phyloP scores from a whole-genome alignment of 73 alveolate genomes.

The Stentor roeselii region DNA sequence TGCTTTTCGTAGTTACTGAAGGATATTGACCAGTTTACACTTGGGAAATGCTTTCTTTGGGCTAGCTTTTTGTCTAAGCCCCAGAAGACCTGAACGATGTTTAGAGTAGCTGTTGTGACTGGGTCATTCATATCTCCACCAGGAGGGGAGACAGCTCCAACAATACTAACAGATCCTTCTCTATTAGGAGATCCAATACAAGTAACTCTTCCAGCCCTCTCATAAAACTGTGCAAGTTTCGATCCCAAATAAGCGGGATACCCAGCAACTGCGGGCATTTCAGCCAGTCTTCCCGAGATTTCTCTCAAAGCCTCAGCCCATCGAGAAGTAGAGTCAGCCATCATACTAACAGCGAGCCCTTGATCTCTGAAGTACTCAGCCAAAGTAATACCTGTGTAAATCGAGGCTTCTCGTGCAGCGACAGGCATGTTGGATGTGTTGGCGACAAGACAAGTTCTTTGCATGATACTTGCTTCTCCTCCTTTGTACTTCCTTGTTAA shows the following conservation, averaged over 20 bases:
- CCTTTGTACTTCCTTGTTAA: slow-evolving; percentile 46
- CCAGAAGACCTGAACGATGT: slow-evolving; percentile 98
- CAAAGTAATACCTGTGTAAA: slow-evolving; percentile 95
- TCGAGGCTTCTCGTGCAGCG: slow-evolving; percentile 99
- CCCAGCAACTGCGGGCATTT: slow-evolving; percentile 99
- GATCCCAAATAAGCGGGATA: slow-evolving; percentile 98
- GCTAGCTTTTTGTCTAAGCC: slow-evolving; percentile 98
- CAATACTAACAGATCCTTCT: slow-evolving; percentile 81
- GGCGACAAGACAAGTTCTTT: slow-evolving; percentile 97
- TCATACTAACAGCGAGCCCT: slow-evolving; percentile 98
- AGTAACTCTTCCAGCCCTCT: slow-evolving; percentile 98
- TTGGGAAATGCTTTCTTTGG: slow-evolving; percentile 99
- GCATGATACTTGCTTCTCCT: slow-evolving; percentile 89
- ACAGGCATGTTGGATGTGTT: slow-evolving; percentile 99
- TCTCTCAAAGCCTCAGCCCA: slow-evolving; percentile 99
- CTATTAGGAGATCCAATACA: slow-evolving; percentile 98
- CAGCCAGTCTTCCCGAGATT: slow-evolving; percentile 99
- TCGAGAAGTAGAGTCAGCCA: slow-evolving; percentile 99
- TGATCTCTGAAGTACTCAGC: slow-evolving; percentile 99
- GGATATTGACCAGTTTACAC: slow-evolving; percentile 97
- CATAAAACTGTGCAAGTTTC: slow-evolving; percentile 96
- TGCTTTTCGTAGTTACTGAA: slow-evolving; percentile 94
- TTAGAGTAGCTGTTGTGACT: slow-evolving; percentile 95
- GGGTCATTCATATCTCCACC: slow-evolving; percentile 99
- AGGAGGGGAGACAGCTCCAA: slow-evolving; percentile 82